Base-by-base conservation (phyloP, 176 grass and related monocot genomes). In the Chloris gayana region DNA sequence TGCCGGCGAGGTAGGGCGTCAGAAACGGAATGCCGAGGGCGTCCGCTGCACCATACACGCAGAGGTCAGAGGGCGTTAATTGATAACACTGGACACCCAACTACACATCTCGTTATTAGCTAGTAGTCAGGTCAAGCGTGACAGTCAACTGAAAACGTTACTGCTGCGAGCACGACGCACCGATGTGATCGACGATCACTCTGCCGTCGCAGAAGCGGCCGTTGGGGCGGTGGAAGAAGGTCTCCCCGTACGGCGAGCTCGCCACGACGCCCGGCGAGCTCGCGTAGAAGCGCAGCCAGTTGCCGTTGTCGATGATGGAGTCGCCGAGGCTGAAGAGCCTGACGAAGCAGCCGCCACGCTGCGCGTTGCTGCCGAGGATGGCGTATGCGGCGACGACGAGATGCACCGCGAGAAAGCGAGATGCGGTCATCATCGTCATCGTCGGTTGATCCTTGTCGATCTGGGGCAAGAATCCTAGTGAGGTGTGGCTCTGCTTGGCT, bases 281-380 rank as follows among this genome's bases (percentile, higher is more conserved):
- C 25, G 69, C 70, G 47, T 73, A 56, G 51, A n/a, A 83, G 69
- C 65, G 82, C 41, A 88, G 66, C 70, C 69, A 86, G 49, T 94
- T 94, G 26, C 91, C 88, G 56, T 82, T 91, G 67, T 91, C 91
- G 53, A 67, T 75, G 54, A 94, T 70, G 13, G 88, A 94, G 74
- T 93, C 88, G 21, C 91, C 88, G 73, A 94, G 91, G 69, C 82
- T 85, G 54, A 94, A 91, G 45, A 94, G 73, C 75, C 76, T 63
- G 19, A 70, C 83, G 76, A 84, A 91, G 82, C 91, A 88, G 38
- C 64, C 11, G 49, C 50, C 24, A 7, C 44, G 9, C 45, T 31
- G 9, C 6, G 21, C 18, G 47, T 18, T 25, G 56, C 8, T 13
- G 35, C 47, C 9, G 24, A 82, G 17, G 29, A 60, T 24, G 24